Percentiles rank a stretch among this genome's conserved stretches.
Conservation (phyloP, 1,139 yeast genomes). For the Pichia terricola region DNA sequence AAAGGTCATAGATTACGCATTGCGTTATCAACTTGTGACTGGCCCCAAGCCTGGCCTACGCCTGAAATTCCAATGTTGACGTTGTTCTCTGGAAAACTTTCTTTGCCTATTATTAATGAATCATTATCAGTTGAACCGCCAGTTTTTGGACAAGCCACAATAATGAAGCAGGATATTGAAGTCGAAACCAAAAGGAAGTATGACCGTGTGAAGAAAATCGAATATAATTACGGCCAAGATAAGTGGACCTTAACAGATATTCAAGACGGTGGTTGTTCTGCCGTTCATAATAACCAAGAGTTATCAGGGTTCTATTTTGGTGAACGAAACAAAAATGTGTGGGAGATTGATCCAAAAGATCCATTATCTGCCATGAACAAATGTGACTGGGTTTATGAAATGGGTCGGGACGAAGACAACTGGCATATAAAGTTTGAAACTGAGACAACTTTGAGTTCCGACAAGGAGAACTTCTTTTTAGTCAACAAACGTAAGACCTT, state of each 20-base stretch:
- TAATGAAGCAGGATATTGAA: constrained; percentile 22
- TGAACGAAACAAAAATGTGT: constrained; percentile 28
- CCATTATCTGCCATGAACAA: constrained; percentile 29
- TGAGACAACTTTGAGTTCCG: constrained; percentile 24
- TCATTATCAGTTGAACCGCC: constrained; percentile 17
- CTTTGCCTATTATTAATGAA: constrained; percentile 22
- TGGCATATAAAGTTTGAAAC: constrained; percentile 28
- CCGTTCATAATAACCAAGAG: constrained; percentile 20
- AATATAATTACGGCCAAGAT: constrained; percentile 23
- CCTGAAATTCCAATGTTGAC: constrained; percentile 29
- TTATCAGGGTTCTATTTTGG: constrained; percentile 27
- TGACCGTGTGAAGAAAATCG: constrained; percentile 20
- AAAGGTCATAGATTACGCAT: constrained; percentile 30
- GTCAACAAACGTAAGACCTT: constrained; percentile 22
- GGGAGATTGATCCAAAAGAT: constrained; percentile 26
- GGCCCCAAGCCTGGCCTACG: constrained; percentile 37
- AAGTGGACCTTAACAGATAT: constrained; percentile 25
- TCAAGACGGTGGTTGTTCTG: constrained; percentile 25
- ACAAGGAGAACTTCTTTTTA: constrained; percentile 16
- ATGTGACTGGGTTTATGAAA: constrained; percentile 30
- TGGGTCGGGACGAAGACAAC: constrained; percentile 27
- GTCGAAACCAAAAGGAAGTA: constrained; percentile 23
- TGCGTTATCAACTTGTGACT: constrained; percentile 32
- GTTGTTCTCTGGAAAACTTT: constrained; percentile 22
- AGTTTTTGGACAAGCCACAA: constrained; percentile 23